Evolutionary conservation across 805 yeast genomes (phyloP), one percentile per base, ranked within the genome.

Genomic region (Kockiozyma suomiensis): DNA sequence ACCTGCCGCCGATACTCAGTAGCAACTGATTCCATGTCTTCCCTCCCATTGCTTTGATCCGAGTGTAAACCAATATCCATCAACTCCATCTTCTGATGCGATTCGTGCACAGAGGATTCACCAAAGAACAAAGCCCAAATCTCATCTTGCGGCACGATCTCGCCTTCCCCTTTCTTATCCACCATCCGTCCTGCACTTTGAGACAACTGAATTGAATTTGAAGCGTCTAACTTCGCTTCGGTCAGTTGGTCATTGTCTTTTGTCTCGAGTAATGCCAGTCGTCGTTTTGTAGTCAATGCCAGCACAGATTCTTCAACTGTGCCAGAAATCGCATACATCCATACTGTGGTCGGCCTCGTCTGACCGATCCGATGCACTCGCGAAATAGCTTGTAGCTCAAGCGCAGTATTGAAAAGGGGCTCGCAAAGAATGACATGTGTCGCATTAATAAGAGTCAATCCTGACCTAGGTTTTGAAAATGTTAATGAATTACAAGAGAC

Each of bases 301-400:
- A 90, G 82, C 48, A 94, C 88, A 47, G 90, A 86, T 70, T 93
- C 97, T 72, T 94, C 99, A 15, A 94, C 96, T 0, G 96, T 85
- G 42, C 86, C 85, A 57, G 82, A 83, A 57, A 92, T 87, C 25
- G 88, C 85, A 75, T 93, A 91, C 82, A 88, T 86, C 97, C 98
- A 94, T 1, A 93, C 96, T 1, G 85, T 87, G 0, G 99, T 94
- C 15, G 82, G 84, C 46, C 80, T 77, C 2, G 79, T 81, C 73
- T 94, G 99, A 0, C 99, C 99, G 70, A 93, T 92, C 64, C 99
- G 77, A 70, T 93, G 97, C 45, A 94, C 85, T 64, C 99, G 81
- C 51, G 96, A 89, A 55, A 92, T 87, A 0, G 98, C 97, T 71
- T 93, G 99, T 15, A 90, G 71, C 68, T 94, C 98, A 50, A 91